Percentiles rank a stretch among this genome's conserved stretches.
Conservation (phyloP, 192 early-diverging fungal species). For the Mortierella hygrophila region DNA sequence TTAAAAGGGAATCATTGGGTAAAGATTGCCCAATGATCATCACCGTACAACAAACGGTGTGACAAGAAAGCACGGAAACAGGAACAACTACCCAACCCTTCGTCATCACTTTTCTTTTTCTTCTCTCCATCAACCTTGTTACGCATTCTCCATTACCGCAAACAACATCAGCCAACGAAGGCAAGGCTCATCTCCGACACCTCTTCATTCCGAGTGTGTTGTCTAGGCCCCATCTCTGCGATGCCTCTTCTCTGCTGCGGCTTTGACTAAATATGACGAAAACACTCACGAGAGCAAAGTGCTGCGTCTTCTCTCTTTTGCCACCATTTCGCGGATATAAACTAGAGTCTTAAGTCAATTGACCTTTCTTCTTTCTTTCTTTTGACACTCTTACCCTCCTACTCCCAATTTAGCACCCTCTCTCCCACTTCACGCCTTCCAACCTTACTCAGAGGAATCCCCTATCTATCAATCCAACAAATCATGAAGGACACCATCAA, state of each 20-base stretch:
- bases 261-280: background rate
- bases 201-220: no score
- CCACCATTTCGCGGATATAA: background rate
- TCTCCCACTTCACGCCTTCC: background rate
- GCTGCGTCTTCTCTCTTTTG: background rate
- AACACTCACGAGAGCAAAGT: background rate
- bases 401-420: background rate
- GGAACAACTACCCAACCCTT: no score
- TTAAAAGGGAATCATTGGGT: background rate
- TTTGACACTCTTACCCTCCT: background rate
- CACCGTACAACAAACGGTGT: background rate
- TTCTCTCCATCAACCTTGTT: no score
- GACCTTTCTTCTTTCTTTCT: background rate
- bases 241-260: background rate
- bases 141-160: no score
- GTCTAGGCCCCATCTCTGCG: background rate
- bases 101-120: no score
- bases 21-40: background rate
- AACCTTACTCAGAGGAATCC: background rate
- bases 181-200: no score
- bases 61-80: background rate
- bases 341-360: background rate
- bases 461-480: background rate
- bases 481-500: constrained; percentile 49
- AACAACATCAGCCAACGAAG: no score